phyloP scores from a whole-genome alignment of 2,329 filamentous ascomycete genomes.

The Epichloe gansuensis region DNA sequence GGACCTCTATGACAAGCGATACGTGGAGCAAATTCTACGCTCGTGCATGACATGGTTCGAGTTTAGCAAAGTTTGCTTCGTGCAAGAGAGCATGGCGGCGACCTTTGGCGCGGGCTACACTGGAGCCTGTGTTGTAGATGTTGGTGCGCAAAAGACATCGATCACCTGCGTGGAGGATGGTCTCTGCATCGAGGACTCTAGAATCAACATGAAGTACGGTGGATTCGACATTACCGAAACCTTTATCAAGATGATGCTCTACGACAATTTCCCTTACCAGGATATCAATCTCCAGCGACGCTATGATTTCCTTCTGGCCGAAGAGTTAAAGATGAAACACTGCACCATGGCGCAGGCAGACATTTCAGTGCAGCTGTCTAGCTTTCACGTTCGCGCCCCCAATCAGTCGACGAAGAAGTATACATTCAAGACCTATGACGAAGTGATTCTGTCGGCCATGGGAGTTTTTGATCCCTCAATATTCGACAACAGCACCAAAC shows the following conservation, averaged over 20 bases:
- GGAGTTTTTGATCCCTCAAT: constrained; percentile 84
- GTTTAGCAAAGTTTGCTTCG: constrained; percentile 80
- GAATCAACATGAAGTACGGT: constrained; percentile 89
- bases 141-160: constrained; percentile 94
- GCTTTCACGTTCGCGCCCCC: constrained; percentile 81
- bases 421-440: constrained; percentile 92
- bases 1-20: constrained; percentile 88
- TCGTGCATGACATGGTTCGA: constrained; percentile 82
- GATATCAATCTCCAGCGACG: constrained; percentile 85
- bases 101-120: constrained; percentile 93
- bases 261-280: constrained; percentile 87
- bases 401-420: constrained; percentile 88
- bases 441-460: constrained; percentile 87
- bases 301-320: constrained; percentile 85
- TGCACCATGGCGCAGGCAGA: constrained; percentile 85
- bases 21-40: constrained; percentile 73
- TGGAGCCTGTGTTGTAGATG: constrained; percentile 86
- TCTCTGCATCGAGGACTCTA: constrained; percentile 85
- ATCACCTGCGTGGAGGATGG: constrained; percentile 96
- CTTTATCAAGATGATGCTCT: constrained; percentile 96
- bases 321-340: constrained; percentile 88
- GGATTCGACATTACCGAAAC: constrained; percentile 87
- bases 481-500: constrained; percentile 72
- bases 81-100: constrained; percentile 90
- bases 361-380: constrained; percentile 74